Evolutionary conservation across 768 basidiomycete genomes (phyloP).

Genomic region (Crepidotus variabilis): DNA sequence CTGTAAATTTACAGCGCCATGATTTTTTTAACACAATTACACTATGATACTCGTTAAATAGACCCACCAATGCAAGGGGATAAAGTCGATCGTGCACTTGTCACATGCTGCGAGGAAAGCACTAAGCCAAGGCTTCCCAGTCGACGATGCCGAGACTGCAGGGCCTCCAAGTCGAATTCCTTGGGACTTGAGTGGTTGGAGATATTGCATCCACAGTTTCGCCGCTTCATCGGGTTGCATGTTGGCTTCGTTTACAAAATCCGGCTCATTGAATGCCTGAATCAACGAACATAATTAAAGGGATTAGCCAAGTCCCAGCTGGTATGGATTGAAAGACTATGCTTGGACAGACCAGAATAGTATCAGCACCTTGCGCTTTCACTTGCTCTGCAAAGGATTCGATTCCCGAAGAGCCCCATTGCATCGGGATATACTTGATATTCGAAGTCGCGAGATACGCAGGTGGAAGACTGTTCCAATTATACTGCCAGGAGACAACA

Average conservation of each 20-base stretch:
- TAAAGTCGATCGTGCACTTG: constrained; percentile 45
- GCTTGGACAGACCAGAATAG: constrained; percentile 38
- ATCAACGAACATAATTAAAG: constrained; percentile 35
- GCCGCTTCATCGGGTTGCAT: constrained; percentile 42
- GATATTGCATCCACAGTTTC: constrained; percentile 52
- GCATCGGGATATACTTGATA: constrained; percentile 49
- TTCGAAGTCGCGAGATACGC: constrained; percentile 37
- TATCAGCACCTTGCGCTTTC: constrained; percentile 42
- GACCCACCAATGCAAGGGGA: constrained; percentile 45
- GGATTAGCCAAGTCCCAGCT: too few relatives aligned
- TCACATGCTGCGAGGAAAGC: constrained; percentile 51
- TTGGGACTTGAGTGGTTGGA: constrained; percentile 48
- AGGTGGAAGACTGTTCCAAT: constrained; percentile 48
- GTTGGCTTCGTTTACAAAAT: constrained; percentile 47
- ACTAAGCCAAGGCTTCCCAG: constrained; percentile 52
- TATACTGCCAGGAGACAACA: constrained; percentile 47
- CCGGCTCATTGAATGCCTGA: constrained; percentile 63
- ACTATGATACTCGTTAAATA: too few relatives aligned
- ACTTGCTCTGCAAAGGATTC: constrained; percentile 35
- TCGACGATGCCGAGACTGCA: constrained; percentile 48
- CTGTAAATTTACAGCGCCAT: too few relatives aligned
- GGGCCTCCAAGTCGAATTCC: constrained; percentile 56
- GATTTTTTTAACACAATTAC: too few relatives aligned
- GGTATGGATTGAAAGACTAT: too few relatives aligned
- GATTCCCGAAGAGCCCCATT: constrained; percentile 42